Conservation (phyloP, 148 eudicot species). For the Rhododendron simsii region DNA sequence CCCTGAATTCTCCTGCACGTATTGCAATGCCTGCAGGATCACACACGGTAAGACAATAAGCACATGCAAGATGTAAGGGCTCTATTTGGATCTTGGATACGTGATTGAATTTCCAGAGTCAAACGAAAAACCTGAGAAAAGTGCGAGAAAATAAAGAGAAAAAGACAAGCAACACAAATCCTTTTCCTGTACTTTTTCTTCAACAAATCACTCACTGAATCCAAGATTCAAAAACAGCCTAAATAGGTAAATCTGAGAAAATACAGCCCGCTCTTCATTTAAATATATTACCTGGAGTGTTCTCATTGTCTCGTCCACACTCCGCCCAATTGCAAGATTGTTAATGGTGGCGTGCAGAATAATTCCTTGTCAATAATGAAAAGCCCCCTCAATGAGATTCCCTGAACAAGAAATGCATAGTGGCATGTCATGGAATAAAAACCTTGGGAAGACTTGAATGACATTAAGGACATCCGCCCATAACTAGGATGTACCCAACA, state of each 20-base stretch:
- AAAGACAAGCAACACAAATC: not conserved
- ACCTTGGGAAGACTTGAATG: not conserved
- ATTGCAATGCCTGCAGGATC: constrained; percentile 77
- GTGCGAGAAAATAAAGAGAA: not conserved
- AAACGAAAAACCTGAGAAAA: not conserved
- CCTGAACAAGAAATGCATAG: constrained; percentile 36
- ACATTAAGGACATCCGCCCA: not conserved
- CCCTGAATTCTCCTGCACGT: constrained; percentile 81
- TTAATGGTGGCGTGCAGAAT: constrained; percentile 96
- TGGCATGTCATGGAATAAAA: not conserved
- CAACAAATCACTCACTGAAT: not conserved
- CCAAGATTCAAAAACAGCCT: not conserved
- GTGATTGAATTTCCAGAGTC: not conserved
- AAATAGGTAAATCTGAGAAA: not conserved
- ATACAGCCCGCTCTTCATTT: not conserved
- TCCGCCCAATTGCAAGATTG: constrained; percentile 83
- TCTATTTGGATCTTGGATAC: not conserved
- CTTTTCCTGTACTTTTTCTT: not conserved
- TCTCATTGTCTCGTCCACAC: constrained; percentile 87
- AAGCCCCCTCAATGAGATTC: constrained; percentile 86
- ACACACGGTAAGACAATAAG: not conserved
- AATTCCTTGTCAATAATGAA: constrained; percentile 91
- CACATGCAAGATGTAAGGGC: not conserved
- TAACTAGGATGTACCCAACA: not conserved
- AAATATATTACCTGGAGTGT: constrained; percentile 74